Conservation (phyloP, 805 yeast genomes). For the Pichia paraexigua region DNA sequence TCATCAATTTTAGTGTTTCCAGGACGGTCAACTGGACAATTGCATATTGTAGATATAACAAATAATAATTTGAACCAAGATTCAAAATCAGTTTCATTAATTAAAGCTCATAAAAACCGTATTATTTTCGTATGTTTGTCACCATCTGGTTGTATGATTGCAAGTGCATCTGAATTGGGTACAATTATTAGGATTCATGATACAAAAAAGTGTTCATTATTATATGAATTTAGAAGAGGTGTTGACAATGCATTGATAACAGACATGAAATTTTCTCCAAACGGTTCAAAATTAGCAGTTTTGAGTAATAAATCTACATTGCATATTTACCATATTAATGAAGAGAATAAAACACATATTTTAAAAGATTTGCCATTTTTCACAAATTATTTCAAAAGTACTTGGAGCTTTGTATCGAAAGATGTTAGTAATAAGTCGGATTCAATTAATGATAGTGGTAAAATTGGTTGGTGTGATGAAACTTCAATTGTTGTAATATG, state of each 20-base stretch:
- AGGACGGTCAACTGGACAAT: conserved; percentile 65
- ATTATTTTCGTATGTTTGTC: conserved; percentile 59
- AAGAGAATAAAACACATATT: conserved; percentile 45
- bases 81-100: conserved; percentile 54
- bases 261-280: conserved; percentile 76
- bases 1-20: conserved; percentile 61
- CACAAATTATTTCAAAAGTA: conserved; percentile 62
- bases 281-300: conserved; percentile 71
- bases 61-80: conserved; percentile 40
- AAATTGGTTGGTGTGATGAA: conserved; percentile 71
- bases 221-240: conserved; percentile 88
- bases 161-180: conserved; percentile 77
- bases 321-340: conserved; percentile 49
- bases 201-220: conserved; percentile 54
- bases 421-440: conserved; percentile 37
- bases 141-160: conserved; percentile 57
- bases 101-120: conserved; percentile 68
- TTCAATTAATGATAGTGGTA: conserved; percentile 32
- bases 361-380: conserved; percentile 54
- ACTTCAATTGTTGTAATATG: conserved; percentile 69
- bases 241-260: conserved; percentile 76
- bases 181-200: conserved; percentile 73
- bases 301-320: conserved; percentile 84
- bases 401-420: conserved; percentile 81
- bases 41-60: conserved; percentile 70